Evolutionary conservation across 2,329 filamentous ascomycete genomes (phyloP), one percentile per base, ranked within the genome.

Genomic region (Chrysoporthe puriensis): DNA sequence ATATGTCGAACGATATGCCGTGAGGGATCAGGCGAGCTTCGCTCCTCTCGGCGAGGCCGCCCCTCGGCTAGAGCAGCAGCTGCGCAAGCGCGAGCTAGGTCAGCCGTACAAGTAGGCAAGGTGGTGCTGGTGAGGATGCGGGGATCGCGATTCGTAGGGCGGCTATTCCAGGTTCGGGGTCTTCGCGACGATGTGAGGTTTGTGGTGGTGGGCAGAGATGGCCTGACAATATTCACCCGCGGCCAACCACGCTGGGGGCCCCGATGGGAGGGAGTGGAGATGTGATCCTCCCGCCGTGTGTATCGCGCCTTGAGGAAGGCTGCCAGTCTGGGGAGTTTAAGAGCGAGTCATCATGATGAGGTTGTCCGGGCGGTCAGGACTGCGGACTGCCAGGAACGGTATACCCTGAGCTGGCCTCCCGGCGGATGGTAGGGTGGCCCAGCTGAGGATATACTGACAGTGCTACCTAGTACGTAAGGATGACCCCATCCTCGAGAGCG

Each of bases 151-250:
- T 36, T 11, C 8, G 4, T 26, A 57, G 16, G 6, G n/a, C n/a
- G 48, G n/a, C 9, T 32, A 34, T 26, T 8, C 26, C 14, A 9
- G 50, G 14, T 14, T 54, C 46, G 46, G 46, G n/a, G 18, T 48
- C 6, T 9, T n/a, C 46, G 46, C 46, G 46, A 7, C 46, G 14
- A n/a, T 16, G 46, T 32, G 50, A 54, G 50, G 50, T 9, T 34
- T 14, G 50, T 34, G 50, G 50, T 54, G 32, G 26, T 54, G 32
- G 16, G 50, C 50, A 54, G 54, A 57, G 18, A 34, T 57, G 54
- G 54, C 54, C 32, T 57, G 54, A 57, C 34, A 13, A 13, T 57
- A 16, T 5, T 6, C 21, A 34, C 26, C 21, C 7, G 9, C 48
- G 32, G 50, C 6, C 26, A 13, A 16, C 50, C 26, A 13, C 14